Percentiles rank a stretch among this genome's conserved stretches.
phyloP scores from a whole-genome alignment of 2,329 filamentous ascomycete species.

The Thielaviopsis musarum region DNA sequence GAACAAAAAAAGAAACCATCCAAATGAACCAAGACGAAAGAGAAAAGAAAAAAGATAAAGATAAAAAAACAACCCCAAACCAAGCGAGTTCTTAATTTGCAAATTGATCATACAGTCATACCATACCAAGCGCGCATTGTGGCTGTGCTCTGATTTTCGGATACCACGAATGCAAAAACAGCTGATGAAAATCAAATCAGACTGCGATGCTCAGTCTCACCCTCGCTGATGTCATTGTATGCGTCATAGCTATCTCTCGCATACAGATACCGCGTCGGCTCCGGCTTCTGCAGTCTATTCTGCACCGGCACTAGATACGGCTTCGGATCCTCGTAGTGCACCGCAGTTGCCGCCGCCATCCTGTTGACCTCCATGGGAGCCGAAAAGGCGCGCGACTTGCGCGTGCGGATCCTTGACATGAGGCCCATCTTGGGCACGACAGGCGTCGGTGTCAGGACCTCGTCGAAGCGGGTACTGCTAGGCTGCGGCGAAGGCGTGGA shows the following conservation, averaged over 20 bases:
- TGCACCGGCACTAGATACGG: background rate
- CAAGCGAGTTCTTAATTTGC: background rate
- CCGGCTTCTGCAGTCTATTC: background rate
- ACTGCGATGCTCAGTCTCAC: conserved; percentile 4
- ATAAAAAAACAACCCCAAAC: background rate
- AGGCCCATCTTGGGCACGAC: background rate
- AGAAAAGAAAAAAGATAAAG: background rate
- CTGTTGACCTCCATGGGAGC: background rate
- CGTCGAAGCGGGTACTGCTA: background rate
- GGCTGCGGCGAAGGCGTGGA: background rate
- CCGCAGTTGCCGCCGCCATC: background rate
- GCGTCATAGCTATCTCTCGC: conserved; percentile 6
- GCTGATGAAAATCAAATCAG: background rate
- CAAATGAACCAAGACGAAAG: background rate
- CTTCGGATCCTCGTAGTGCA: background rate
- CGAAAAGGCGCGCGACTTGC: background rate
- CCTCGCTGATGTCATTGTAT: conserved; percentile 3
- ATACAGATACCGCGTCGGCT: background rate
- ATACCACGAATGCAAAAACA: background rate
- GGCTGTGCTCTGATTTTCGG: background rate
- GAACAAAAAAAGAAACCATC: background rate
- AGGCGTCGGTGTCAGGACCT: background rate
- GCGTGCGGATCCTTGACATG: background rate
- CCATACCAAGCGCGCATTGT: background rate
- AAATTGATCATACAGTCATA: background rate